These are phyloP conservation scores for Acanthamoeba castellanii DNA, from an alignment of 208 protist species.

Conservation along the genomic window DNA sequence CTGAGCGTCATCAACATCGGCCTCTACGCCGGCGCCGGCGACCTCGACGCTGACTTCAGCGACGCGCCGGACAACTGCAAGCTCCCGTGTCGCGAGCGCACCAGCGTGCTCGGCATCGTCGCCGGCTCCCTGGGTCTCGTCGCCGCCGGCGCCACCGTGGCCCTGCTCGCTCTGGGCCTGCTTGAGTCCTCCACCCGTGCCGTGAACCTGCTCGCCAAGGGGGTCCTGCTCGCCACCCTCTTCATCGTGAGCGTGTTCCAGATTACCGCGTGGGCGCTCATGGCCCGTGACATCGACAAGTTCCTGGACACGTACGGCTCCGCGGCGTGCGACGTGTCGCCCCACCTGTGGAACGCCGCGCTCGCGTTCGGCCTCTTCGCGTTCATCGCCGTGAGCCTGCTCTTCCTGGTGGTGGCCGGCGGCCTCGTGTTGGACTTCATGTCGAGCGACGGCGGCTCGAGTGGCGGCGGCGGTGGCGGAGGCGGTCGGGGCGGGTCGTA, in stretches of 20 bases:
- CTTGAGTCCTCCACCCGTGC: background rate
- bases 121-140: background rate
- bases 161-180: background rate
- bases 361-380: slow-evolving; percentile 12
- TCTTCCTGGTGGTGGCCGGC: background rate
- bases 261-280: background rate
- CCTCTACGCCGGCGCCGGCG: background rate
- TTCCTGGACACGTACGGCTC: background rate
- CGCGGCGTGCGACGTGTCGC: background rate
- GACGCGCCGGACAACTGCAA: background rate
- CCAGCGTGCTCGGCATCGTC: background rate
- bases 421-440: background rate
- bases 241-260: background rate
- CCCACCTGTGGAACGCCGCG: background rate
- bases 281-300: background rate
- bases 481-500: background rate
- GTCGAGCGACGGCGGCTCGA: background rate
- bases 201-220: background rate
- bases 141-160: background rate
- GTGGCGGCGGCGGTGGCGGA: background rate
- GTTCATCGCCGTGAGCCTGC: background rate
- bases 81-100: background rate
- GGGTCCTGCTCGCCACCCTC: background rate
- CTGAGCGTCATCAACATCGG: slow-evolving; percentile 30
- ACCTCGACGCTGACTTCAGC: background rate